Conservation (phyloP, 805 yeast species). For the Saturnispora kantuleensis region DNA sequence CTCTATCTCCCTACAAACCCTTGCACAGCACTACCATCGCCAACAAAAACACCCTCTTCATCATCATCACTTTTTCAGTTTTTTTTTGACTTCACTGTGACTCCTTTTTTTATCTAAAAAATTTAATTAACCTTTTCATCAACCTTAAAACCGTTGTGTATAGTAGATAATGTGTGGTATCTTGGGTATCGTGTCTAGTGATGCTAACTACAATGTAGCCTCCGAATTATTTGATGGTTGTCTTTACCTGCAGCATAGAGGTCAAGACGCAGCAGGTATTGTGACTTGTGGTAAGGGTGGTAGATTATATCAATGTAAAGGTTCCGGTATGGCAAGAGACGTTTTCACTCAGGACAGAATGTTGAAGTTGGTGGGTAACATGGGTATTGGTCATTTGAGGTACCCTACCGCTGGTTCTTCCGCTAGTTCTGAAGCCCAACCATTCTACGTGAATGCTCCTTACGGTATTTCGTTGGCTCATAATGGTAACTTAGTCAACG, state of each 20-base stretch:
- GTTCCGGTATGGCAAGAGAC: constrained; percentile 97
- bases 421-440: constrained; percentile 96
- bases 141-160: neutral
- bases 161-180: constrained; percentile 76
- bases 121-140: neutral
- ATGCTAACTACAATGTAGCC: constrained; percentile 64
- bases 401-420: constrained; percentile 97
- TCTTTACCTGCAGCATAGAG: constrained; percentile 89
- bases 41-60: too few species aligned
- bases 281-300: constrained; percentile 93
- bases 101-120: neutral
- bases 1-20: too few species aligned
- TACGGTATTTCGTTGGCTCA: constrained; percentile 87
- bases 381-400: constrained; percentile 92
- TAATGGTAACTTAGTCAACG: constrained; percentile 91
- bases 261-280: constrained; percentile 99
- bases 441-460: constrained; percentile 95
- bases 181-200: constrained; percentile 76
- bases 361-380: constrained; percentile 73
- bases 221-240: constrained; percentile 90
- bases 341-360: constrained; percentile 83
- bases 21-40: too few species aligned
- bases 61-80: too few species aligned
- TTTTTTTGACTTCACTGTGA: constrained; percentile 1
- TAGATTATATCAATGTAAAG: constrained; percentile 92